Evolutionary conservation across 1,284 basidiomycete genomes (phyloP), one percentile per base, ranked within the genome.

Genomic region (Polyporus tsugae): DNA sequence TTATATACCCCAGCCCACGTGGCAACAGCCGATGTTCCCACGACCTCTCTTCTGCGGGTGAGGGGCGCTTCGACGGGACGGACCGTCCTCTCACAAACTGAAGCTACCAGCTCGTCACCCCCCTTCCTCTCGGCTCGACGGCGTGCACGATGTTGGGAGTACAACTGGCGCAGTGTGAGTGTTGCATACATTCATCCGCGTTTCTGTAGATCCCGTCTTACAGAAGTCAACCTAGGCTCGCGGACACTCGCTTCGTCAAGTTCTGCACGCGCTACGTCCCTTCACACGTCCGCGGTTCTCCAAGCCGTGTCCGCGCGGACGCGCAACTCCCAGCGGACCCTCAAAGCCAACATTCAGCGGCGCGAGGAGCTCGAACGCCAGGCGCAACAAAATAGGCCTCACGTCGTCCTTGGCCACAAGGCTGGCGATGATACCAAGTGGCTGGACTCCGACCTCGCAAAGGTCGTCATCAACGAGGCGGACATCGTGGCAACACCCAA

Each of bases 361-460:
- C 86, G 86, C 68, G 81, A 80, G 33, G 83, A 88, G 70, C 82
- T 84, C 25, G 78, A 78, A 53, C 78, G 79, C 57, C 74, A 79
- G 46, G 84, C 81, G 5, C 82, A 84, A 0, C 81, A 82, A 6
- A 80, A 79, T 59, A 83, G 83, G 36, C 90, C 94, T 15, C 91
- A 92, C 73, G 87, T 91, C 63, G 85, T 96, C 7, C 87, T 95
- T 1, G 95, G 95, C 5, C 87, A 86, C 29, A 84, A 87, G 52
- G 83, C 86, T 6, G 86, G 86, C 64, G 86, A 91, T 68, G 87
- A 90, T 65, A 76, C 80, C 68, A 89, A 88, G 77, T 95, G 93
- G 92, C 74, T 79, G 33, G 81, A 83, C 38, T 89, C 87, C 76
- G 85, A 90, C 80, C 87, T 95, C 62, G 87, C 88, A 35, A 84